A percentile compares a stretch with the other conserved stretches of the same genome.
Conservation (phyloP, 129 eudicot genomes). For the Lactuca saligna region DNA sequence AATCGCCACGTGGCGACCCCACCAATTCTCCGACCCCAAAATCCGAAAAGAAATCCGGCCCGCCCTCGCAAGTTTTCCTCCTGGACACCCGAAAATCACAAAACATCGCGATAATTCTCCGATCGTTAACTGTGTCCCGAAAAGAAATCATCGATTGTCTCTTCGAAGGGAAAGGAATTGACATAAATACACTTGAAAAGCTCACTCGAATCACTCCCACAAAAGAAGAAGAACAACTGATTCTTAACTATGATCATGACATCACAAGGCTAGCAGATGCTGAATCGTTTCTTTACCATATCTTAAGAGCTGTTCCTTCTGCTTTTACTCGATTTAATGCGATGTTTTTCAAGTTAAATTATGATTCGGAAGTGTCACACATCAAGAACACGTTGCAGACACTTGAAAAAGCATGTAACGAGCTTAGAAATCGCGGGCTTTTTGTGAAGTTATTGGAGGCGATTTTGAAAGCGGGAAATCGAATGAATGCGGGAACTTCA, state of each 20-base stretch:
- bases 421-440: conserved; percentile 74
- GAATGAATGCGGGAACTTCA: conserved; percentile 92
- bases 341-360: conserved; percentile 69
- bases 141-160: conserved; percentile 75
- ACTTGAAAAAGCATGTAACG: conserved; percentile 75
- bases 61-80: conserved; percentile 68
- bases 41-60: conserved; percentile 42
- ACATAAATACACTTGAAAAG: conserved; percentile 69
- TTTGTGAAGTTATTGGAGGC: conserved; percentile 91
- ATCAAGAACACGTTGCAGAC: conserved; percentile 55
- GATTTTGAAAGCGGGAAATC: conserved; percentile 84
- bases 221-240: conserved; percentile 57
- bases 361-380: conserved; percentile 53
- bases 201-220: conserved; percentile 67
- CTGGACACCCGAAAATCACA: conserved; percentile 79
- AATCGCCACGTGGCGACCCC: conserved; percentile 48
- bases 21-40: conserved; percentile 33
- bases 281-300: conserved; percentile 83
- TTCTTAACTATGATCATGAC: conserved; percentile 70
- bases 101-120: conserved; percentile 75
- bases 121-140: conserved; percentile 61
- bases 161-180: conserved; percentile 65
- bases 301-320: conserved; percentile 82
- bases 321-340: conserved; percentile 77
- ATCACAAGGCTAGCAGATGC: conserved; percentile 81